Evolutionary conservation across 2,329 filamentous ascomycete genomes (phyloP), one percentile per base, ranked within the genome.

Genomic region (Phaeoacremonium minimum): DNA sequence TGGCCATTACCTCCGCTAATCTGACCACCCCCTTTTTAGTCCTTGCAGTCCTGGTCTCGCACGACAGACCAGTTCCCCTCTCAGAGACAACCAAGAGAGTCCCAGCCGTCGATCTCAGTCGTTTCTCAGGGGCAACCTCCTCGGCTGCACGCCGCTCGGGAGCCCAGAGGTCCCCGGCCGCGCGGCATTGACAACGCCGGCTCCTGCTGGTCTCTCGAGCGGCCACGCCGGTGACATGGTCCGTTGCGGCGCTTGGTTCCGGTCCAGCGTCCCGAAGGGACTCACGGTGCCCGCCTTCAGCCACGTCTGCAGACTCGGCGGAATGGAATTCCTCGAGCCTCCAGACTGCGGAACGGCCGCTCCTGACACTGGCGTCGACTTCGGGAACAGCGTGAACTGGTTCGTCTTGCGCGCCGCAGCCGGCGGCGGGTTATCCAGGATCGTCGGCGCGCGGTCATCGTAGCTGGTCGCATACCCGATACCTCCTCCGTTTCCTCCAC

Each of bases 241-340:
- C 20, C 30, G 14, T 8, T 29, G 36, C 30, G 19, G 30, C 36
- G 18, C 7, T 15, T 4, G 13, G 4, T 13, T 4, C 22, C 44
- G 44, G 22, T 42, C 46, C 28, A 60, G 43, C 26, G 55, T 51
- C 18, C 48, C 53, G 41, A 61, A 61, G 4, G 59, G 58, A 33
- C 57, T 61, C 6, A 61, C 56, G 8, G 50, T 54, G 31, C 54
- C 55, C 4, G 53, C 49, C 30, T 49, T 35, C 30, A 63, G 42
- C 58, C 58, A 63, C 19, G 45, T 47, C 33, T 60, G 51, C 32
- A 61, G 41, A 13, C 46, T 60, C 6, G 53, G 47, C 34, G 14
- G 35, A 42, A 28, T 36, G 41, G 36, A 36, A 38, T 26, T 42
- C 41, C 34, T 38, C 38, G 33, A 43, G 40, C 16, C 43, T 35